These are phyloP conservation scores for Nidula niveotomentosa DNA, from an alignment of 1,284 basidiomycete genomes.

Conservation along the genomic window DNA sequence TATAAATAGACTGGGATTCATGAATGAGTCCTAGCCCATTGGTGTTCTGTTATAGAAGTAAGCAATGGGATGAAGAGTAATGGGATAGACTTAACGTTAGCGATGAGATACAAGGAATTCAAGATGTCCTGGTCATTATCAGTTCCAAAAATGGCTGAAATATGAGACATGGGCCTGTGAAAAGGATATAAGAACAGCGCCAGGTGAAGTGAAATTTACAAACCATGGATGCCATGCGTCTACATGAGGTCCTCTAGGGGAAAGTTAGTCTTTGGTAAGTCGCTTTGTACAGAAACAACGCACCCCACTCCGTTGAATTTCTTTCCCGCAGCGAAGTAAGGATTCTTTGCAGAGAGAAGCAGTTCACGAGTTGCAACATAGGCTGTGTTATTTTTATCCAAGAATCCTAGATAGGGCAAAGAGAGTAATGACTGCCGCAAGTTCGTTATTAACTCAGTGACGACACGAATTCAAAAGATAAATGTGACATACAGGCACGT, in stretches of 20 bases:
- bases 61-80: constrained; percentile 5
- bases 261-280: neutral
- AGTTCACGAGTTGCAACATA: constrained; percentile 64
- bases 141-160: constrained; percentile 72
- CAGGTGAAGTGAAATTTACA: constrained; percentile 7
- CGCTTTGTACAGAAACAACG: constrained; percentile 15
- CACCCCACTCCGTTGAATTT: constrained; percentile 71
- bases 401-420: constrained; percentile 76
- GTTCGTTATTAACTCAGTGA: neutral
- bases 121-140: constrained; percentile 71
- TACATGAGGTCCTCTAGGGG: constrained; percentile 66
- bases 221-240: constrained; percentile 73
- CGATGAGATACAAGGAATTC: constrained; percentile 57
- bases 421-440: constrained; percentile 64
- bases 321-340: constrained; percentile 66
- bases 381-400: constrained; percentile 53
- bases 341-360: constrained; percentile 63
- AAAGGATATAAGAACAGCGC: constrained; percentile 3
- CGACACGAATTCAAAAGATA: neutral
- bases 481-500: constrained; percentile 63
- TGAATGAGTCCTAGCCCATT: constrained; percentile 76
- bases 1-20: constrained; percentile 69
- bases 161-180: constrained; percentile 74
- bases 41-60: constrained; percentile 50
- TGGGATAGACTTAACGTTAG: constrained; percentile 47